A percentile compares a stretch with the other conserved stretches of the same genome.
Evolutionary conservation across 768 basidiomycete species (phyloP).

Genomic region (Cytidiella melzeri): DNA sequence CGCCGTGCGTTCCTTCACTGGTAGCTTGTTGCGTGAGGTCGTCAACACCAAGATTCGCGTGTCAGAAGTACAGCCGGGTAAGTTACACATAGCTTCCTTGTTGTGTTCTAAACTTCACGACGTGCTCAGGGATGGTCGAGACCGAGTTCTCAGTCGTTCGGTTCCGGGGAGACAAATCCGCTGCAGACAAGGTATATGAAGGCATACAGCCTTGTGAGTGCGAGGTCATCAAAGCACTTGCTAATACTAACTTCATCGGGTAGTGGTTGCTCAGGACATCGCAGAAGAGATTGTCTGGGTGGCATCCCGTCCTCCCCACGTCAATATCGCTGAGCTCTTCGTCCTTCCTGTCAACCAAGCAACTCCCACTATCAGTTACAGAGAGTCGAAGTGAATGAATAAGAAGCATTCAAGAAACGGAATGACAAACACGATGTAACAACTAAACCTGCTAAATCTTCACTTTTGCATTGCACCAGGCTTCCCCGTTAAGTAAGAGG

Average conservation of each 20-base stretch:
- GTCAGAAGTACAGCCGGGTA: slow-evolving; percentile 90
- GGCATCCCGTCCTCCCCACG: slow-evolving; percentile 85
- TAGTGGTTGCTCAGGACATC: slow-evolving; percentile 80
- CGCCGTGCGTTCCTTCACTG: slow-evolving; percentile 83
- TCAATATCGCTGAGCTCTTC: slow-evolving; percentile 81
- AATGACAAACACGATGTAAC: too few species aligned
- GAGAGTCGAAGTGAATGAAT: slow-evolving; percentile 34
- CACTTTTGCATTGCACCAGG: background rate
- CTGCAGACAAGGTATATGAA: slow-evolving; percentile 87
- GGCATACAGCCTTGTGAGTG: slow-evolving; percentile 72
- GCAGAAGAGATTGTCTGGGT: slow-evolving; percentile 99
- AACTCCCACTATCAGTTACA: slow-evolving; percentile 55
- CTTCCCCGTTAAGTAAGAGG: background rate
- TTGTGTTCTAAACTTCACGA: background rate
- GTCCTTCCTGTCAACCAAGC: slow-evolving; percentile 82
- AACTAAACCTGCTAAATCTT: too few species aligned
- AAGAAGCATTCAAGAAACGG: too few species aligned
- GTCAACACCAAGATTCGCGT: slow-evolving; percentile 92
- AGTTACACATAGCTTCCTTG: slow-evolving; percentile 7
- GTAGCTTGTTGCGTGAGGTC: slow-evolving; percentile 75
- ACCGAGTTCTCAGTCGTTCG: slow-evolving; percentile 91
- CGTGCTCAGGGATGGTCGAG: slow-evolving; percentile 66
- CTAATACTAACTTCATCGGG: background rate
- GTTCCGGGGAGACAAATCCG: slow-evolving; percentile 75
- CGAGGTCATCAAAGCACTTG: slow-evolving; percentile 10